Conservation (phyloP, 345 rosid species). For the Salix caprea region DNA sequence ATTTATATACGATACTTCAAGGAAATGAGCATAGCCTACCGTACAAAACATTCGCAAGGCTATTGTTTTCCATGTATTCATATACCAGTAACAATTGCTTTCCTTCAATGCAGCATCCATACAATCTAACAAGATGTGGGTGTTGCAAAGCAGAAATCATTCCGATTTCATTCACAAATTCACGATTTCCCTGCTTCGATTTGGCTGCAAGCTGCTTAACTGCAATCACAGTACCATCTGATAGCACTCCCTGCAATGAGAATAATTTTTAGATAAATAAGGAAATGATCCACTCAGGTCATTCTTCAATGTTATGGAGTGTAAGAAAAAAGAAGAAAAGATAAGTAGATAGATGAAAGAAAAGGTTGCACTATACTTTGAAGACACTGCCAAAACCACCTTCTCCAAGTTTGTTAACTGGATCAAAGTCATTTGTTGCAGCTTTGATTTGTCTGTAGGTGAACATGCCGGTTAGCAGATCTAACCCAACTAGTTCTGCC, state of each 20-base stretch:
- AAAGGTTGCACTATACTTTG: conserved; percentile 32
- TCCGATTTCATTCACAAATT: conserved; percentile 56
- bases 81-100: conserved; percentile 50
- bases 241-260: conserved; percentile 38
- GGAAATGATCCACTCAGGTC: not conserved
- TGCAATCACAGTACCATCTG: conserved; percentile 49
- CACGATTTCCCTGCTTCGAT: conserved; percentile 59
- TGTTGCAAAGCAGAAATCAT: conserved; percentile 60
- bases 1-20: not conserved
- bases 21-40: conserved; percentile 18
- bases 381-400: conserved; percentile 71
- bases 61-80: conserved; percentile 56
- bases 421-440: conserved; percentile 50
- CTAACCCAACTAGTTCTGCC: conserved; percentile 39
- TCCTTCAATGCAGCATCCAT: conserved; percentile 37
- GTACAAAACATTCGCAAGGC: conserved; percentile 45
- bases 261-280: not conserved
- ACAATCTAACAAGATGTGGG: conserved; percentile 46
- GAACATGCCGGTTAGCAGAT: conserved; percentile 41
- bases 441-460: conserved; percentile 44
- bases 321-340: not conserved
- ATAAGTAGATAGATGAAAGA: not conserved
- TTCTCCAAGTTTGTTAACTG: conserved; percentile 52
- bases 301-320: not conserved
- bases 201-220: conserved; percentile 47